A percentile compares a stretch with the other conserved stretches of the same genome.
Evolutionary conservation across 73 alveolate species (phyloP).

Genomic region (Stentor coeruleus): DNA sequence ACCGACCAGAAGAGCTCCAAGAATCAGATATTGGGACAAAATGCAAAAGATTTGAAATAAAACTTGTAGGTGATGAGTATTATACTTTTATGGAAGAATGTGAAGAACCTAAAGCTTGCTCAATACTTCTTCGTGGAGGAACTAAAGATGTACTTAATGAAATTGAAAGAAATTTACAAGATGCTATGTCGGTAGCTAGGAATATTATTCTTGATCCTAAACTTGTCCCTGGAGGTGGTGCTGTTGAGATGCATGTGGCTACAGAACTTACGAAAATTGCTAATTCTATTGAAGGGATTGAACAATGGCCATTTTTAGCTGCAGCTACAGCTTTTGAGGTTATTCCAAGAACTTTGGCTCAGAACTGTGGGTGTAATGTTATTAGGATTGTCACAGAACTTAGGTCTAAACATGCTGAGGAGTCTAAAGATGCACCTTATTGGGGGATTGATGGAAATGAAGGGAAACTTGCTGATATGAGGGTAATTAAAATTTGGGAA

Average conservation of each 20-base stretch:
- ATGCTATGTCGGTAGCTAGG: slow-evolving; percentile 96
- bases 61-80: slow-evolving; percentile 97
- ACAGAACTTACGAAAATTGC: slow-evolving; percentile 71
- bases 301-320: neutral
- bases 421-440: too few species aligned
- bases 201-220: slow-evolving; percentile 94
- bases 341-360: slow-evolving; percentile 86
- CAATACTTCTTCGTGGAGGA: slow-evolving; percentile 97
- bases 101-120: slow-evolving; percentile 94
- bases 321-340: slow-evolving; percentile 91
- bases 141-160: slow-evolving; percentile 97
- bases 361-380: slow-evolving; percentile 97
- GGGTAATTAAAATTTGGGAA: slow-evolving; percentile 87
- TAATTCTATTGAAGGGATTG: neutral
- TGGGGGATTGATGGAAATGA: slow-evolving; percentile 93
- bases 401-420: slow-evolving; percentile 89
- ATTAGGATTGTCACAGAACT: slow-evolving; percentile 93
- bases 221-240: slow-evolving; percentile 99
- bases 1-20: slow-evolving; percentile 94
- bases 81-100: slow-evolving; percentile 89
- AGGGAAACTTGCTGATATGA: slow-evolving; percentile 88
- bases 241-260: slow-evolving; percentile 99
- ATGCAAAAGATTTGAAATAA: too few species aligned
- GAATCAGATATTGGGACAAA: slow-evolving; percentile 85
- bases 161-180: slow-evolving; percentile 93